phyloP scores from a whole-genome alignment of 169 alveolate genomes.

The Miamiensis avidus region DNA sequence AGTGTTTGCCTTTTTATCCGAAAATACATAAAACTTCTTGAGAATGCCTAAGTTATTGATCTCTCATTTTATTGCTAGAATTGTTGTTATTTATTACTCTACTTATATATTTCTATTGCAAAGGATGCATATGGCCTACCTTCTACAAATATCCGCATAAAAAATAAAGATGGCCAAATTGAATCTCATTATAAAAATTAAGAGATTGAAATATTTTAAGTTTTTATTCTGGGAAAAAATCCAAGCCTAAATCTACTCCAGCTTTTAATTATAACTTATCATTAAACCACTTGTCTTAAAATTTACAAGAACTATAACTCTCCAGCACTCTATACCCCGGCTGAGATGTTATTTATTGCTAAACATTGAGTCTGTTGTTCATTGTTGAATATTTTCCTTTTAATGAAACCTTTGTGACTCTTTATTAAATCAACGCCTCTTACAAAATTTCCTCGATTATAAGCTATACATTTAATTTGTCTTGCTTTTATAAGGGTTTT shows the following conservation, averaged over 20 bases:
- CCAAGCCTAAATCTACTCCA: neutral
- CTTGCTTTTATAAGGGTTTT: neutral
- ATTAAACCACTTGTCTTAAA: neutral
- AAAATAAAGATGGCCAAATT: too few relatives aligned
- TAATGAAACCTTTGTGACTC: too few relatives aligned
- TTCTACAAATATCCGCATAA: neutral
- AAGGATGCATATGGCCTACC: neutral
- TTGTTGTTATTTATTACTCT: neutral
- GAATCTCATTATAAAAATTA: neutral
- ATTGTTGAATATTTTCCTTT: too few relatives aligned
- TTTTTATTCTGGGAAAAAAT: neutral
- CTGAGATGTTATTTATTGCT: neutral
- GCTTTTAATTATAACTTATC: neutral
- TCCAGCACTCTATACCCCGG: neutral
- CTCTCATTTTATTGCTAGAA: neutral
- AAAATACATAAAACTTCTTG: too few relatives aligned
- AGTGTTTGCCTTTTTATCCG: neutral
- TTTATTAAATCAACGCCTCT: too few relatives aligned
- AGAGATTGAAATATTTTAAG: too few relatives aligned
- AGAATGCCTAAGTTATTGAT: neutral
- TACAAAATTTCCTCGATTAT: too few relatives aligned
- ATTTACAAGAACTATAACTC: too few relatives aligned
- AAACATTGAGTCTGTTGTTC: neutral
- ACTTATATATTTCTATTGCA: neutral
- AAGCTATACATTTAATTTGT: neutral